Base-by-base conservation (phyloP, 371 early-diverging fungal species). In the Mucor piriformis region DNA sequence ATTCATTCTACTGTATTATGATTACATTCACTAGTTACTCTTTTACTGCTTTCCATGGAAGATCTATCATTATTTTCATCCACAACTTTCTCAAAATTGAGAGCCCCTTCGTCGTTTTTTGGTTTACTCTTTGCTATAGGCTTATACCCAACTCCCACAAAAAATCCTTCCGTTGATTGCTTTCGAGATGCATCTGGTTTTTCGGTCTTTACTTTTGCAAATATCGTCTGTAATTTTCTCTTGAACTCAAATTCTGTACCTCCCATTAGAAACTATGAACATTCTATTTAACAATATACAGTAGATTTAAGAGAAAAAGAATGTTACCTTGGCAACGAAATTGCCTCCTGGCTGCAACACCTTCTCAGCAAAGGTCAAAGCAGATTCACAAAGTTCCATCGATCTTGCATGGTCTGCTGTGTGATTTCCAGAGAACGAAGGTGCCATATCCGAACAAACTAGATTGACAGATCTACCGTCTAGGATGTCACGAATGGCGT, bases 371-470 rank as follows among this genome's bases (percentile, higher is more conserved):
- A 92, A 88, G 0, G 47, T 54, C 35, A 92, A 63, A 0, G 87
- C 88, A 0, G 83, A 77, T 56, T 86, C 85, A 67, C 91, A 91
- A n/a, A 93, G 76, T 47, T 85, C 83, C 76, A 74, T 83, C 21
- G 76, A 82, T 68, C 57, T 61, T 1, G 77, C 79, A 56, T 83
- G 83, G 61, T 83, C 83, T 25, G 74, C 74, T 12, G 69, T 54
- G 62, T 76, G 80, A 50, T 76, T 68, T 10, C 92, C 92, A 2
- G 87, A 83, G 52, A 92, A 88, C 33, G 83, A 76, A 48, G 90
- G 92, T 24, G 92, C 91, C 93, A 92, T 92, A 60, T 92, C 94
- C 2, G 89, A 88, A 25, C 91, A 63, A 1, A 94, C 75, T 4
- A 86, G 72, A 35, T 90, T 81, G 5, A 83, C 90, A 4, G 50